Evolutionary conservation across 2,329 filamentous ascomycete genomes (phyloP).

Genomic region (Cadophora luteo-olivacea): DNA sequence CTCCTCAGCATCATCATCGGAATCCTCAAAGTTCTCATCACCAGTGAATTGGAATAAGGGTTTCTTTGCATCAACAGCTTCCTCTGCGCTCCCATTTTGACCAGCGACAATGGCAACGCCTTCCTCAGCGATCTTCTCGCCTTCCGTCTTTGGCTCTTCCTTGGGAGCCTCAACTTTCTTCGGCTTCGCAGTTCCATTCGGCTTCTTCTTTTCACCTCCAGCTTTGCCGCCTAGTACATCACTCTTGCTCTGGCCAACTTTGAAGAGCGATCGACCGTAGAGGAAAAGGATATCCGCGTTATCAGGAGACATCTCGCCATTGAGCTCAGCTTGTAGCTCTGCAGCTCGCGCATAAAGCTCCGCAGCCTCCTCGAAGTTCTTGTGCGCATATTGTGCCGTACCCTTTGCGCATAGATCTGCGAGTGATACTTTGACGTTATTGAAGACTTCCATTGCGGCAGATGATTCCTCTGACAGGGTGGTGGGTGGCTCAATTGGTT

Average conservation of each 20-base stretch:
- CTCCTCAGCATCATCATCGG: constrained; percentile 75
- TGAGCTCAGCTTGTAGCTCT: constrained; percentile 87
- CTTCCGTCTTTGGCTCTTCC: constrained; percentile 41
- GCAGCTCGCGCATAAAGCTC: constrained; percentile 90
- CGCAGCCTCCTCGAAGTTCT: constrained; percentile 84
- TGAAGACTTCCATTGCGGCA: constrained; percentile 39
- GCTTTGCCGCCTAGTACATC: constrained; percentile 90
- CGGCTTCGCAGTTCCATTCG: constrained; percentile 50
- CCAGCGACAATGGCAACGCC: constrained; percentile 49
- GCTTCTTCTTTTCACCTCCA: constrained; percentile 59
- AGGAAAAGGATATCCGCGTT: constrained; percentile 95
- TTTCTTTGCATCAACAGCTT: constrained; percentile 62
- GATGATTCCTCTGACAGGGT: constrained; percentile 34
- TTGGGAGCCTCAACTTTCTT: constrained; percentile 46
- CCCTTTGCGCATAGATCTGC: constrained; percentile 80
- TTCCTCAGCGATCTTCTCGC: constrained; percentile 54
- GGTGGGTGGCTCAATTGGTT: constrained; percentile 39
- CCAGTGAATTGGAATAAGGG: constrained; percentile 91
- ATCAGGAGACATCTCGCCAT: constrained; percentile 87
- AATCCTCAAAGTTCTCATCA: constrained; percentile 90
- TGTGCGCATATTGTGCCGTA: constrained; percentile 84
- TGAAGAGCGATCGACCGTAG: constrained; percentile 93
- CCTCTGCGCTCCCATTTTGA: constrained; percentile 43
- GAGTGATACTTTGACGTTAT: constrained; percentile 64
- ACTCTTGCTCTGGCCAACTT: constrained; percentile 91